A percentile compares a stretch with the other conserved stretches of the same genome.
Conservation (phyloP, 805 yeast species). For the Candida endomychidarum region DNA sequence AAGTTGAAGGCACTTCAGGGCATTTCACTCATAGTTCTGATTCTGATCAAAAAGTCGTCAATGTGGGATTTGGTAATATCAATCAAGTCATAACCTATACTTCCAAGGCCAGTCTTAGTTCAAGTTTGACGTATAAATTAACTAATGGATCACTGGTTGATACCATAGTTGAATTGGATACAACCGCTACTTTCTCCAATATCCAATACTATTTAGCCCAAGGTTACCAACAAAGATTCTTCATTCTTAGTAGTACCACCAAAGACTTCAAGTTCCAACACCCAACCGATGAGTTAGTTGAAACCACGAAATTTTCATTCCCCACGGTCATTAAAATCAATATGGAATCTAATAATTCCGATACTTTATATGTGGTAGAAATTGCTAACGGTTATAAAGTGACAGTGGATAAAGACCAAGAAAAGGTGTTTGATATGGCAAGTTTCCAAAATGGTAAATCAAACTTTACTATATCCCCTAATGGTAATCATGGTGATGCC, state of each 20-base stretch:
- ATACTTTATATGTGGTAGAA: slow-evolving; percentile 1
- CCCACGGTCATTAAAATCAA: slow-evolving; percentile 27
- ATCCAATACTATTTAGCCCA: slow-evolving; percentile 34
- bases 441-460: slow-evolving; percentile 33
- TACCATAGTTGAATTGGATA: slow-evolving; percentile 26
- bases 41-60: slow-evolving; percentile 13
- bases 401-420: not conserved
- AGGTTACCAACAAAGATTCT: slow-evolving; percentile 42
- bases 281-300: not conserved
- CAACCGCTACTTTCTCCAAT: slow-evolving; percentile 36
- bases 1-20: slow-evolving; percentile 42
- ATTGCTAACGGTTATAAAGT: slow-evolving; percentile 6
- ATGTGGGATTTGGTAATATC: slow-evolving; percentile 1
- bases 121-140: slow-evolving; percentile 38
- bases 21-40: slow-evolving; percentile 21
- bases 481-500: slow-evolving; percentile 35
- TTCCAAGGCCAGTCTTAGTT: slow-evolving; percentile 30
- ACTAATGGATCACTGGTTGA: slow-evolving; percentile 36
- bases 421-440: not conserved
- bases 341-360: not conserved
- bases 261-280: not conserved
- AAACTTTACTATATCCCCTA: slow-evolving; percentile 20
- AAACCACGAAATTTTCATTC: slow-evolving; percentile 21
- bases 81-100: slow-evolving; percentile 39
- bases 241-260: slow-evolving; percentile 20